Conservation (phyloP, 1,139 yeast species). For the Yamadazyma conglobata region DNA sequence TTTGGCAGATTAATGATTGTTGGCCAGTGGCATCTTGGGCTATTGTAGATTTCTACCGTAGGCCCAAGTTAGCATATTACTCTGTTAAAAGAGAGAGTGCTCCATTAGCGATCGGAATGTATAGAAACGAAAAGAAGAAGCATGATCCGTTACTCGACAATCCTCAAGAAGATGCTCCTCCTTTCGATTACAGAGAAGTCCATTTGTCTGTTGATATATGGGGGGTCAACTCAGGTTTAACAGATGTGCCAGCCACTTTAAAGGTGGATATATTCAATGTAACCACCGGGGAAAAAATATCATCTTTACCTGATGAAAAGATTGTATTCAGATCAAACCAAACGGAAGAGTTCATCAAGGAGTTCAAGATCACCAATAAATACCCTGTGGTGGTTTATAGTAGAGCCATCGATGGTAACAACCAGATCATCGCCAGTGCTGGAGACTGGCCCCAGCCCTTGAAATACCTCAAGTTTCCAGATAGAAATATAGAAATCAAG, state of each 20-base stretch:
- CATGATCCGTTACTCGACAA: slow-evolving; percentile 17
- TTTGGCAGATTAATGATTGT: slow-evolving; percentile 53
- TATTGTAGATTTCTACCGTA: slow-evolving; percentile 34
- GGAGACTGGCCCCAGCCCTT: slow-evolving; percentile 56
- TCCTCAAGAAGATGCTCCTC: slow-evolving; percentile 21
- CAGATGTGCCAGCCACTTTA: slow-evolving; percentile 20
- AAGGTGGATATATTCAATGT: slow-evolving; percentile 29
- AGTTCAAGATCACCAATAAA: slow-evolving; percentile 15
- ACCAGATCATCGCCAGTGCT: slow-evolving; percentile 26
- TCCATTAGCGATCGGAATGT: slow-evolving; percentile 33
- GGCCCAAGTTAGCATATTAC: slow-evolving; percentile 44
- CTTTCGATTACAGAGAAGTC: slow-evolving; percentile 16
- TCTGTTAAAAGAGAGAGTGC: slow-evolving; percentile 42
- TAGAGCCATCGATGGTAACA: slow-evolving; percentile 15
- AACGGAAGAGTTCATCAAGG: slow-evolving; percentile 28
- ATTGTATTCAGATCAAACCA: slow-evolving; percentile 27
- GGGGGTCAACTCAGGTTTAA: slow-evolving; percentile 35
- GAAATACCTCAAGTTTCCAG: slow-evolving; percentile 35
- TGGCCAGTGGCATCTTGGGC: slow-evolving; percentile 53
- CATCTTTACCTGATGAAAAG: slow-evolving; percentile 13
- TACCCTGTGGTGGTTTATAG: slow-evolving; percentile 21
- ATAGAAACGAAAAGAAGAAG: slow-evolving; percentile 21
- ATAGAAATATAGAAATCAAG: slow-evolving; percentile 13
- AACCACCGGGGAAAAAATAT: slow-evolving; percentile 25
- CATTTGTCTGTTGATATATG: slow-evolving; percentile 31